Evolutionary conservation across 139 green algal species (phyloP), one percentile per base, ranked within the genome.

Genomic region (Picochlorum sp.): DNA sequence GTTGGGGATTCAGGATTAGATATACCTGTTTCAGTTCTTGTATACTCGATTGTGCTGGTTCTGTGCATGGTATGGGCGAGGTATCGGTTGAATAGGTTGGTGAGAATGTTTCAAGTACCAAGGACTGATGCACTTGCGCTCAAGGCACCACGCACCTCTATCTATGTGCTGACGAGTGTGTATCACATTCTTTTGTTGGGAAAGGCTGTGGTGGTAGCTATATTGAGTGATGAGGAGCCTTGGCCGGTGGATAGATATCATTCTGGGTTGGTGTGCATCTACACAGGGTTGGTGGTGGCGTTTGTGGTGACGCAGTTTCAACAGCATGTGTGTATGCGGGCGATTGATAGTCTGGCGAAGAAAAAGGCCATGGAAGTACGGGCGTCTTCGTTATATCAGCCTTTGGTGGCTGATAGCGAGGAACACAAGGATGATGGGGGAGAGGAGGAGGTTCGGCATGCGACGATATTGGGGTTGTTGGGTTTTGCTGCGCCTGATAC

Each of bases 201-300:
- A 56, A 89, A 89, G 49, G 75, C 78, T 23, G 74, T 87, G 1
- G 56, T 58, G 6, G 80, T 82, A 10, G 82, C 82, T 26, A 62
- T 87, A 11, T 41, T 73, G 9, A 75, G 65, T 1, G 58, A 75
- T n/a, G 75, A 82, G 1, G 28, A 41, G 38, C 20, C 84, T 4
- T 21, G 70, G 23, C 80, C 82, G 13, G 30, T 4, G 4, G 7
- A 26, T 30, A 15, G 20, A 44, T 20, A 62, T 23, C 8, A 38
- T 14, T 24, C 41, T 10, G 81, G 81, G 3, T 68, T 87, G 30
- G n/a, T 78, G 0, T 75, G 56, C 49, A 71, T 80, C 10, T 87
- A 59, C 41, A 56, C 58, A 0, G 38, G 44, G 30, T 64, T 82
- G 9, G 49, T 70, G 15, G 59, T 54, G 47, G 47, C 47, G 0